Evolutionary conservation across 2,329 filamentous ascomycete species (phyloP).

Genomic region (Hypoxylon sp.): DNA sequence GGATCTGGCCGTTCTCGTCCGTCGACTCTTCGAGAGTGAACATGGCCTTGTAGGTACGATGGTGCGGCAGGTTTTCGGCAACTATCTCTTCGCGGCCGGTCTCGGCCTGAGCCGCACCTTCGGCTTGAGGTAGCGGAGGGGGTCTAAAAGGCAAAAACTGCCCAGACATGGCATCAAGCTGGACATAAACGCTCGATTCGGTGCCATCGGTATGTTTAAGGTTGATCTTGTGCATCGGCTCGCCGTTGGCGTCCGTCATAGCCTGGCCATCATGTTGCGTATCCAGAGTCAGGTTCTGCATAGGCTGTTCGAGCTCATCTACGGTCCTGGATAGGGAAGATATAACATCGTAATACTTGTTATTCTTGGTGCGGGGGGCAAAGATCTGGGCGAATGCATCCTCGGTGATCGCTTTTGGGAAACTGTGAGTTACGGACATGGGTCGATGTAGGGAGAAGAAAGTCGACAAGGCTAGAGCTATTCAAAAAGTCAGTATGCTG

Average conservation of each 20-base stretch:
- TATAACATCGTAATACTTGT: constrained; percentile 73
- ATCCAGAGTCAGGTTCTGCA: constrained; percentile 67
- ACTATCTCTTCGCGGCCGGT: constrained; percentile 56
- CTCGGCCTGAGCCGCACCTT: constrained; percentile 60
- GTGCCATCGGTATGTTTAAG: constrained; percentile 70
- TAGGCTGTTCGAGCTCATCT: constrained; percentile 71
- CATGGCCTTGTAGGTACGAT: constrained; percentile 74
- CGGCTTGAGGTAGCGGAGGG: constrained; percentile 82
- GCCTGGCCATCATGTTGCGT: constrained; percentile 55
- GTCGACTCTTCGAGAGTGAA: constrained; percentile 78
- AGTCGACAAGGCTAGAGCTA: constrained; percentile 88
- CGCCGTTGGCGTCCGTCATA: constrained; percentile 59
- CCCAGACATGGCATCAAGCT: constrained; percentile 77
- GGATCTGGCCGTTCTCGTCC: constrained; percentile 71
- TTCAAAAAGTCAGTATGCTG: constrained; percentile 41
- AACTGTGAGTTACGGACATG: constrained; percentile 87
- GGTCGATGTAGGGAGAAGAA: constrained; percentile 98
- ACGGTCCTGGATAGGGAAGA: constrained; percentile 75
- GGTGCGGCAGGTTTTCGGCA: constrained; percentile 58
- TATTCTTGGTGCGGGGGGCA: constrained; percentile 66
- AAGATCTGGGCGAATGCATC: constrained; percentile 91
- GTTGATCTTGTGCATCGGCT: constrained; percentile 67
- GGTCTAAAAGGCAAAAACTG: constrained; percentile 85
- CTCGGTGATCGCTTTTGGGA: constrained; percentile 79
- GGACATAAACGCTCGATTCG: constrained; percentile 73